phyloP scores from a whole-genome alignment of 352 stramenopile species.

The Globisporangium rhizosaccharum region DNA sequence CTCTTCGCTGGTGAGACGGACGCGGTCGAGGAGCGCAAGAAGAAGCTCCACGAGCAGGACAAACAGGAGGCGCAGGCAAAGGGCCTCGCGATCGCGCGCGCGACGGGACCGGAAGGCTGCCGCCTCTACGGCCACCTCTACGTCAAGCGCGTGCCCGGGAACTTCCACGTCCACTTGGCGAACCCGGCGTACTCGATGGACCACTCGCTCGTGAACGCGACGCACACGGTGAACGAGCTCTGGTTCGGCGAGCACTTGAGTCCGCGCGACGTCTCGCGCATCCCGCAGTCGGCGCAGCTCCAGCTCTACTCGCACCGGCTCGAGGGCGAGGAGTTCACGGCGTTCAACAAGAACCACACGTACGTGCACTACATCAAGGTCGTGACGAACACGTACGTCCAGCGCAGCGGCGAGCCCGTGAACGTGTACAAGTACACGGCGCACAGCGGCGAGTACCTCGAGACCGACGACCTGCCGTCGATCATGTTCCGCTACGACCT shows the following conservation, averaged over 20 bases:
- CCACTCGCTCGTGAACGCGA: conserved; percentile 88
- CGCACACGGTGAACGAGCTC: conserved; percentile 95
- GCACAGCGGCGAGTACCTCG: conserved; percentile 85
- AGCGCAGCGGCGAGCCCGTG: conserved; percentile 46
- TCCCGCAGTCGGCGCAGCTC: conserved; percentile 87
- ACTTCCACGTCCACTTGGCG: conserved; percentile 98
- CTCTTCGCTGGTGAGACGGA: conserved; percentile 75
- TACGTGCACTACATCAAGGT: conserved; percentile 99
- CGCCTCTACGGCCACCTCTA: conserved; percentile 74
- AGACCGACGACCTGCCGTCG: conserved; percentile 79
- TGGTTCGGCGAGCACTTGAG: conserved; percentile 90
- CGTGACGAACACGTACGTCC: conserved; percentile 90
- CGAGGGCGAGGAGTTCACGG: conserved; percentile 89
- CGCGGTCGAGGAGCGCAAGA: conserved; percentile 79
- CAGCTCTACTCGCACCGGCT: conserved; percentile 93
- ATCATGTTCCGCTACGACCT: conserved; percentile 91
- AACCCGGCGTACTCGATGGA: conserved; percentile 92
- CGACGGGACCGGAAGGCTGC: conserved; percentile 68
- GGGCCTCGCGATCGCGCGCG: conserved; percentile 51
- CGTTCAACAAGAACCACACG: conserved; percentile 92
- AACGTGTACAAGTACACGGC: conserved; percentile 90
- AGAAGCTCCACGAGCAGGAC: conserved; percentile 92
- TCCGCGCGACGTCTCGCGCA: conserved; percentile 42
- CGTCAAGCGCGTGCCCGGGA: conserved; percentile 93
- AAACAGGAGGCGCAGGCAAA: conserved; percentile 75